Percentiles rank a stretch among this genome's conserved stretches.
Evolutionary conservation across 1,139 yeast genomes (phyloP).

Genomic region (Blastobotrys serpentis): DNA sequence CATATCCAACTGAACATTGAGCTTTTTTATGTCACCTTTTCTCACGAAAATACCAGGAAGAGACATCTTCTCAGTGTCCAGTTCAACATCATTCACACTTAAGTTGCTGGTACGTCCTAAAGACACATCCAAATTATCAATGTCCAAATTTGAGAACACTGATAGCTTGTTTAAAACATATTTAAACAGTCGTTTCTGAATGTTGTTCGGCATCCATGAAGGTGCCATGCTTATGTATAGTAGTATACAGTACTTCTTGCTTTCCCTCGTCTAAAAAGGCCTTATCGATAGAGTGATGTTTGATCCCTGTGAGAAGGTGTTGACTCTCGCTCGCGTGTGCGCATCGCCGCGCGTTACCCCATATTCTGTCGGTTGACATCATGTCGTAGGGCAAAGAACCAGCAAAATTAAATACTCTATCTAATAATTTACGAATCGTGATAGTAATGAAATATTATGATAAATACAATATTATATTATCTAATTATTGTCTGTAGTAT

Average conservation of each 20-base stretch:
- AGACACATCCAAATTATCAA: constrained; percentile 78
- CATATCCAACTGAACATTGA: constrained; percentile 53
- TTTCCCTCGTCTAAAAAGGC: neutral
- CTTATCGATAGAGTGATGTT: constrained; percentile 4
- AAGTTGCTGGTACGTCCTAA: constrained; percentile 56
- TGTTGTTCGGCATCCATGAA: constrained; percentile 74
- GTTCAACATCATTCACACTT: constrained; percentile 59
- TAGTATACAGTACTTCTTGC: neutral
- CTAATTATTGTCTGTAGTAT: neutral
- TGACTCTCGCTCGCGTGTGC: constrained; percentile 3
- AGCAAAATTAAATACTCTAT: too few species aligned
- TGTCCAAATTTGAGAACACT: constrained; percentile 77
- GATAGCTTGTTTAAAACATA: constrained; percentile 80
- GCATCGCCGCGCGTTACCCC: neutral
- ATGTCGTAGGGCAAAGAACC: too few species aligned
- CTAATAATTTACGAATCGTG: neutral
- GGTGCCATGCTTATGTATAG: constrained; percentile 23
- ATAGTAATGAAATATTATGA: neutral
- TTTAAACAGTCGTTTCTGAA: constrained; percentile 75
- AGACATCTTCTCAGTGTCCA: constrained; percentile 68
- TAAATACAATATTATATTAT: neutral
- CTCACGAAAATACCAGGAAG: constrained; percentile 67
- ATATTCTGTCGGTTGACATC: neutral
- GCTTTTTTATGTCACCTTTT: constrained; percentile 57
- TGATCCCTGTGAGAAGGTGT: too few species aligned